These are phyloP conservation scores for Pyrus hybrid DNA, from an alignment of 331 rosid species.

Conservation along the genomic window DNA sequence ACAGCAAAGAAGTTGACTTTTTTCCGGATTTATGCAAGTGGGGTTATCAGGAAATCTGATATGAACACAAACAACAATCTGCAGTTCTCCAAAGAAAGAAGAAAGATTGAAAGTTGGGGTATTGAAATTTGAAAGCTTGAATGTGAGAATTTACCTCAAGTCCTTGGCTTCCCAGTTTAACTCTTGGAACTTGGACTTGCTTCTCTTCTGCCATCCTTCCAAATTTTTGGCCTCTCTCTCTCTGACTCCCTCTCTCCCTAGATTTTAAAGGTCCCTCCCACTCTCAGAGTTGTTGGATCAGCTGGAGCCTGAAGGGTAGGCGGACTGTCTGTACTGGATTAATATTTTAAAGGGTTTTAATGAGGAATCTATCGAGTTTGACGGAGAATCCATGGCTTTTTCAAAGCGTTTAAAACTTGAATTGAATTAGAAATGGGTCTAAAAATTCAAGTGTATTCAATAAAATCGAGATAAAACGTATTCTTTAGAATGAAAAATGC, in stretches of 20 bases:
- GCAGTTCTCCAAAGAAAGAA: background rate
- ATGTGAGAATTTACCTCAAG: background rate
- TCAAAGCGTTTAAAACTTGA: too few species aligned
- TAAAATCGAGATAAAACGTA: too few species aligned
- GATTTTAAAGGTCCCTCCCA: background rate
- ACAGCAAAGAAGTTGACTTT: background rate
- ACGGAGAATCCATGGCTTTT: too few species aligned
- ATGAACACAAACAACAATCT: background rate
- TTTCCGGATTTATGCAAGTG: background rate
- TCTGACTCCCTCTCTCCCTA: background rate
- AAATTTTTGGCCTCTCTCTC: background rate
- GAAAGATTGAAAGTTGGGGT: background rate
- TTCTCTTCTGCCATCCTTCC: background rate
- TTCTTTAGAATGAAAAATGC: too few species aligned
- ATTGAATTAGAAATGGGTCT: too few species aligned
- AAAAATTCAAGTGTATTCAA: too few species aligned
- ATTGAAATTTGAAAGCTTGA: too few species aligned
- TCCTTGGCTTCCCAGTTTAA: conserved; percentile 16
- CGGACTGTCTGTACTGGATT: too few species aligned
- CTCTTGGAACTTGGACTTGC: conserved; percentile 12
- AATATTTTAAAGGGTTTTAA: too few species aligned
- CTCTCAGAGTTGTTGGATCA: background rate
- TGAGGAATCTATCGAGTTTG: too few species aligned
- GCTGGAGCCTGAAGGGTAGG: background rate
- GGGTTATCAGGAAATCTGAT: background rate